phyloP scores from a whole-genome alignment of 2,329 filamentous ascomycete genomes.

The Dissoconium aciculare region DNA sequence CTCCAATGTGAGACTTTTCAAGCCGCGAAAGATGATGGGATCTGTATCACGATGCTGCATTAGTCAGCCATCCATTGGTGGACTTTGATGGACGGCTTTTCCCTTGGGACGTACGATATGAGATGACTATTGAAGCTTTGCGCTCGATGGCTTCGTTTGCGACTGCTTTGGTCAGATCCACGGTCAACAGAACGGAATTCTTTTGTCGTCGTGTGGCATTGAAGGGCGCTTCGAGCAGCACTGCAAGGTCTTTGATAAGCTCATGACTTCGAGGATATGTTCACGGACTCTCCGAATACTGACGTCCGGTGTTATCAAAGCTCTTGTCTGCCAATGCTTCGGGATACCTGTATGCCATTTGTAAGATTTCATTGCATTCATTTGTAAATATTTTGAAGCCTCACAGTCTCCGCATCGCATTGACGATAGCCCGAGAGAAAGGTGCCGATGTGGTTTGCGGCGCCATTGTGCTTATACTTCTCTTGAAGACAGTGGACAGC shows the following conservation, averaged over 20 bases:
- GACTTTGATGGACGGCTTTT: neutral
- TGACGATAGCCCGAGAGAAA: conserved; percentile 55
- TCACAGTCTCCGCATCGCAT: conserved; percentile 65
- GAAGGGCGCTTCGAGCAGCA: conserved; percentile 55
- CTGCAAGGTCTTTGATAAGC: conserved; percentile 25
- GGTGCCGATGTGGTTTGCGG: conserved; percentile 34
- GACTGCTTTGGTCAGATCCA: conserved; percentile 79
- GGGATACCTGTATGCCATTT: conserved; percentile 52
- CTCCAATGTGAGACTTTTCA: conserved; percentile 73
- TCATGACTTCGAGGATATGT: no score
- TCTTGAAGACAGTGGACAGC: no score
- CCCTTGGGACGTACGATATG: conserved; percentile 55
- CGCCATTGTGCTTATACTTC: conserved; percentile 29
- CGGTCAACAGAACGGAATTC: conserved; percentile 63
- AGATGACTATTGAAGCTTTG: conserved; percentile 63
- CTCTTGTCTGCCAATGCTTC: conserved; percentile 74
- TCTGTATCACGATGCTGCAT: conserved; percentile 39
- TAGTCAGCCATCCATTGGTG: conserved; percentile 14
- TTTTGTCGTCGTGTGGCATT: conserved; percentile 40
- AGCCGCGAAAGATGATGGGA: conserved; percentile 85
- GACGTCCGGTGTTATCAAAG: conserved; percentile 88
- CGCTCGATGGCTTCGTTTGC: conserved; percentile 75
- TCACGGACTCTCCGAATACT: no score
- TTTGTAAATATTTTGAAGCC: conserved; percentile 22
- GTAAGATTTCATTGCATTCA: conserved; percentile 6